Evolutionary conservation across 768 basidiomycete species (phyloP), one percentile per base, ranked within the genome.

Genomic region (Cystobasidium onofrii): DNA sequence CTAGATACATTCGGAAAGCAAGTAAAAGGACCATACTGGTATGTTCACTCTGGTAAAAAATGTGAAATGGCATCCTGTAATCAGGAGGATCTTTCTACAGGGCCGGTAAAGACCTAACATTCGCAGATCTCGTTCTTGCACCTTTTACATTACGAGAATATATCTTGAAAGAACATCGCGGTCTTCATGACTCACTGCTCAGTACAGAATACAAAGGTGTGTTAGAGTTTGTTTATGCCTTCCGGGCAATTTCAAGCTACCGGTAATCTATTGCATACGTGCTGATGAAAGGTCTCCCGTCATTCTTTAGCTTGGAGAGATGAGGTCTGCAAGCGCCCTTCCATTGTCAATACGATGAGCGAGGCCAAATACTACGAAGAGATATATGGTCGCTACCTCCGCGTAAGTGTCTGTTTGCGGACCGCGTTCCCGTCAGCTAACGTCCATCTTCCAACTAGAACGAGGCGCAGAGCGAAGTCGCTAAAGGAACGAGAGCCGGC

Each of bases 101-200:
- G 29, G 87, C 87, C 20, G 82, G 85, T 27, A 80, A 85, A 50
- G 84, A 46, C 78, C 86, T 46, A 85, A 85, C 4, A 17, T 69
- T 72, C 43, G 74, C 74, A 23, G 88, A 88, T 76, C 79, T 85
- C 36, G 84, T 83, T 0, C 79, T 86, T 27, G 87, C 85, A 33
- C 87, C 88, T 27, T 89, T 89, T 88, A 79, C 91, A 1, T 87
- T 86, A 79, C 83, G 90, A 54, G 86, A 89, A 29, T 84, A 81
- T 43, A 85, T 87, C 55, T 55, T 87, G 25, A 78, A 79, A 27
- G 84, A 87, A 76, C 81, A 87, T 76, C 80, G 87, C 10, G 69
- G 55, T n/a, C 54, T 71, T 10, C 6, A 52, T n/a, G 69, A 71
- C 27, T 27, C 61, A 15, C 34, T 71, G 31, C 69, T 71, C 25